Base-by-base conservation (phyloP, 139 green algal species). In the Chlorella vulgaris region DNA sequence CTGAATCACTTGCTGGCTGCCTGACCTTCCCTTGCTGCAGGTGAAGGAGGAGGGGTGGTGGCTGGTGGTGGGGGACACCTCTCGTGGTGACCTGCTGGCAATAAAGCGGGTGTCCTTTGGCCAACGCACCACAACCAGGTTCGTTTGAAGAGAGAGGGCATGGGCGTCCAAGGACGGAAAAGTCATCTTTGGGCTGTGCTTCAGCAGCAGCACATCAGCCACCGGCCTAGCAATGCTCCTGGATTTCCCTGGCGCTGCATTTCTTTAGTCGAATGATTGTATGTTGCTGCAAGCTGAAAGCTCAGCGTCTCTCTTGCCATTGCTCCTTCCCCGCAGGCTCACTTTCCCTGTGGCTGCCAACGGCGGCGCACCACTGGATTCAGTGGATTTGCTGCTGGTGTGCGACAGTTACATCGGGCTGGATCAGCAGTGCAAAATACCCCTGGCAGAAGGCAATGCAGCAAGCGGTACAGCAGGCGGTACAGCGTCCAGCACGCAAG, bases 31-130 rank as follows among this genome's bases (percentile, higher is more conserved):
- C 33, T 7, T 5, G 4, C 24, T 28, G 19, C 88, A 95, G 90
- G 78, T 92, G 26, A 98, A 99, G 83, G 94, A 99, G 80, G 96
- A 98, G 83, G 94, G 96, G 3, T 99, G 96, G 96, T 99, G 94
- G 91, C 69, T 98, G 62, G 78, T 98, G 63, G 68, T 94, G 38
- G 95, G 91, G 1, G 78, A 94, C 74, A 28, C 55, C 0, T 36
- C 7, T 35, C 92, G 83, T 0, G 69, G 88, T 7, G 93, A 97
- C 89, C 88, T 99, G 79, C 80, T 95, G 4, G 94, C 92, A 0
- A 58, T 99, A 29, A 94, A 94, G 84, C 88, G 96, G 18, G 61
- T 98, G 43, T 91, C 74, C 35, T 93, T 97, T 81, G 80, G 69
- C 8, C 68, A 86, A 35, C 74, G 76, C 65, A 68, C 78, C 4